Percentiles rank a stretch among this genome's conserved stretches.
These are phyloP conservation scores for Ilyonectria destructans DNA, from an alignment of 2,329 filamentous ascomycete species.

Conservation along the genomic window DNA sequence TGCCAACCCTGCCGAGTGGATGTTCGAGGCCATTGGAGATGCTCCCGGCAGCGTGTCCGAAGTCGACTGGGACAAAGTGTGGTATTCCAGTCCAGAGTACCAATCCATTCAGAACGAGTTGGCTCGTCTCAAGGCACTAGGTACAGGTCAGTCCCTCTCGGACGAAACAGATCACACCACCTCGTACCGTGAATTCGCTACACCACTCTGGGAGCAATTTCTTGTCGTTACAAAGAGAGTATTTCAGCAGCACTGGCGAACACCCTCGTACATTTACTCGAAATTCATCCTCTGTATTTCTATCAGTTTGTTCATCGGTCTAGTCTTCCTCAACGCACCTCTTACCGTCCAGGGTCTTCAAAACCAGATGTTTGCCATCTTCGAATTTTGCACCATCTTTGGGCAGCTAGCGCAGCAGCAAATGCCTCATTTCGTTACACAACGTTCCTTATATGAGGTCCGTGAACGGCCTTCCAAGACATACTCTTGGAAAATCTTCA, in stretches of 20 bases:
- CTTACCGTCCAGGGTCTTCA: slow-evolving; percentile 82
- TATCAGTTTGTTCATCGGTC: slow-evolving; percentile 63
- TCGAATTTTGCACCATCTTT: slow-evolving; percentile 87
- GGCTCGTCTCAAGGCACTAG: slow-evolving; percentile 65
- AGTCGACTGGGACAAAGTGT: slow-evolving; percentile 74
- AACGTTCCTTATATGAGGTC: slow-evolving; percentile 86
- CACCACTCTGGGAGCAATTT: slow-evolving; percentile 79
- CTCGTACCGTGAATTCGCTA: slow-evolving; percentile 30
- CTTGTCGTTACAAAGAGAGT: slow-evolving; percentile 76
- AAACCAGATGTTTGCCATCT: slow-evolving; percentile 88
- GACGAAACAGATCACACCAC: background rate
- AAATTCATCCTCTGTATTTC: slow-evolving; percentile 76
- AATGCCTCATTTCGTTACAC: slow-evolving; percentile 88
- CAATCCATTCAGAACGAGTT: slow-evolving; percentile 69
- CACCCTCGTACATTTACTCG: slow-evolving; percentile 89
- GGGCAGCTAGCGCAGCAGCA: slow-evolving; percentile 76
- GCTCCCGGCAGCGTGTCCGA: slow-evolving; percentile 74
- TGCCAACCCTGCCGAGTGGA: slow-evolving; percentile 79
- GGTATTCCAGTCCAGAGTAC: slow-evolving; percentile 71
- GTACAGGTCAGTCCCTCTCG: fast-evolving
- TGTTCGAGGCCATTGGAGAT: slow-evolving; percentile 63
- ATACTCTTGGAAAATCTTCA: slow-evolving; percentile 88
- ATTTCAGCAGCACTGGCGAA: slow-evolving; percentile 93
- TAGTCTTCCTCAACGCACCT: slow-evolving; percentile 81
- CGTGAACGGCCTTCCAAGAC: slow-evolving; percentile 87